A percentile compares a stretch with the other conserved stretches of the same genome.
Conservation (phyloP, 352 stramenopile genomes). For the Phytophthora fragariae region DNA sequence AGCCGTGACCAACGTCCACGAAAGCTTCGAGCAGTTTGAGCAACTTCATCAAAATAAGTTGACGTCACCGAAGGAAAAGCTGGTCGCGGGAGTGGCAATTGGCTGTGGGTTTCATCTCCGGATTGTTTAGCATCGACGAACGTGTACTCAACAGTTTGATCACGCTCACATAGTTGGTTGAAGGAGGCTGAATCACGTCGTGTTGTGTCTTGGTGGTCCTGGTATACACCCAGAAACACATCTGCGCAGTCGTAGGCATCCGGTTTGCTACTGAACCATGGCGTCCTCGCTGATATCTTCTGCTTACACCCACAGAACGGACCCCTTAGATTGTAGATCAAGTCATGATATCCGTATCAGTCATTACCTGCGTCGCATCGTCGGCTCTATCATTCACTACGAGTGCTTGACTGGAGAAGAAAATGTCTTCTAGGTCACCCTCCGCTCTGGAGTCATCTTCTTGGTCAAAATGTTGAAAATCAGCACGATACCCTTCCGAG, state of each 20-base stretch:
- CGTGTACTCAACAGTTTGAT: background rate
- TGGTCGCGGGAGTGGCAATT: background rate
- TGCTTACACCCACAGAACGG: too few relatives aligned
- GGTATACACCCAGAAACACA: conserved; percentile 22
- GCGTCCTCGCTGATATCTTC: conserved; percentile 1
- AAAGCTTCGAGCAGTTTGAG: background rate
- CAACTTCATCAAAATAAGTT: background rate
- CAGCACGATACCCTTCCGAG: background rate
- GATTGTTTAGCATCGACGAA: background rate
- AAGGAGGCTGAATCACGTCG: background rate
- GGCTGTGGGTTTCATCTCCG: background rate
- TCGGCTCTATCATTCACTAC: conserved; percentile 2
- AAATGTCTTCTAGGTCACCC: conserved; percentile 31
- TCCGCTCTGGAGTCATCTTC: background rate
- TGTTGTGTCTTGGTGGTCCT: background rate
- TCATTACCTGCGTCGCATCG: background rate
- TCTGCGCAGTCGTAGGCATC: conserved; percentile 38
- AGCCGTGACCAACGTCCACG: background rate
- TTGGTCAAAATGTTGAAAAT: background rate
- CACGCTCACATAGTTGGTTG: background rate
- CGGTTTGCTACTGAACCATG: conserved; percentile 48
- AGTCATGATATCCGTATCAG: background rate
- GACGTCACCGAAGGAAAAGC: background rate
- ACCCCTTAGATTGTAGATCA: too few relatives aligned
- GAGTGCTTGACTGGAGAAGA: conserved; percentile 24